These are phyloP conservation scores for Lenwebbia sp. DNA, from an alignment of 345 rosid genomes.

Conservation along the genomic window DNA sequence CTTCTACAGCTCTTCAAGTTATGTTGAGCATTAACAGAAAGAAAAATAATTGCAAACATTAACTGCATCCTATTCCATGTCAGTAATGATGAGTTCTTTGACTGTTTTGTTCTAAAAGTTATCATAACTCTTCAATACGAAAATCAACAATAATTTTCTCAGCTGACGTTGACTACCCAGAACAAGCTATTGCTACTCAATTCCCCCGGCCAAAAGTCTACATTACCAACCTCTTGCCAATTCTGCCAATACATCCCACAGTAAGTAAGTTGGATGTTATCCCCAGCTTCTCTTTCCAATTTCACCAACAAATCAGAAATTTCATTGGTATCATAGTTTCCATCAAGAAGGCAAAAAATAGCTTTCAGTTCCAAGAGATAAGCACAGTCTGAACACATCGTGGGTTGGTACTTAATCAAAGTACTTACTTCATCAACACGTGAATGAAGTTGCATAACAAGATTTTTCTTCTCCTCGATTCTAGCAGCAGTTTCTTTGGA, in stretches of 20 bases:
- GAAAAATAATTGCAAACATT: not conserved
- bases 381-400: not conserved
- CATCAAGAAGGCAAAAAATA: not conserved
- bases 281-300: not conserved
- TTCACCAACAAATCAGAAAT: not conserved
- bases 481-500: constrained; percentile 40
- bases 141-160: not conserved
- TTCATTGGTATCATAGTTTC: not conserved
- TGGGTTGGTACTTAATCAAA: not conserved
- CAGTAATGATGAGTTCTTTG: not conserved
- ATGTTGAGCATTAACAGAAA: not conserved
- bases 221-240: not conserved
- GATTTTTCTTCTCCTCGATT: constrained; percentile 37
- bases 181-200: not conserved
- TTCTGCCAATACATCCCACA: not conserved
- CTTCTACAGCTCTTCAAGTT: not conserved
- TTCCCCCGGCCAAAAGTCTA: not conserved
- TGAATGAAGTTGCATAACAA: constrained; percentile 25
- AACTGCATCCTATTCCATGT: not conserved
- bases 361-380: not conserved
- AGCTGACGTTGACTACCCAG: not conserved
- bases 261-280: not conserved
- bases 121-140: not conserved
- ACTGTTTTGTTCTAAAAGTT: not conserved
- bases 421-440: constrained; percentile 43